Conservation (phyloP, 129 eudicot species). For the Tagetes patula region DNA sequence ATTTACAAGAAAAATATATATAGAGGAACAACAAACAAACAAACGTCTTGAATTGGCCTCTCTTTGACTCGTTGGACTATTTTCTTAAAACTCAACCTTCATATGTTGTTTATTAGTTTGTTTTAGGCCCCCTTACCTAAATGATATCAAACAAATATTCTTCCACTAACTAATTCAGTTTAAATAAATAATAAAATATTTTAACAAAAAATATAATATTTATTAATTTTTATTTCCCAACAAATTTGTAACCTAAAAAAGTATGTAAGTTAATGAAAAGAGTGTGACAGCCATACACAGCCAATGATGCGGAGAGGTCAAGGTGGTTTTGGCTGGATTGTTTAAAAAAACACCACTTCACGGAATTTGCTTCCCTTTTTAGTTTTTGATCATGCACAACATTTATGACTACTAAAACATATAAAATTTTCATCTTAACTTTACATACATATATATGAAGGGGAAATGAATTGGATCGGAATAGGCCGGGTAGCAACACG, state of each 20-base stretch:
- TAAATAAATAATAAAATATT: neutral
- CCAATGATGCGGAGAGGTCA: neutral
- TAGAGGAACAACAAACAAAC: too few relatives aligned
- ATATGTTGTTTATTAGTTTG: neutral
- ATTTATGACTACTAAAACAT: too few relatives aligned
- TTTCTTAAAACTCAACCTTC: neutral
- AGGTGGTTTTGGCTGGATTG: neutral
- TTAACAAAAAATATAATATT: neutral
- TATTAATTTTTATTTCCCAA: neutral
- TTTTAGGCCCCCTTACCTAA: constrained; percentile 1
- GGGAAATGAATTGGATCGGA: too few relatives aligned
- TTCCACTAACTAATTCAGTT: neutral
- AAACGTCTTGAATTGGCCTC: neutral
- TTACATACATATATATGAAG: too few relatives aligned
- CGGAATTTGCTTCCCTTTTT: too few relatives aligned
- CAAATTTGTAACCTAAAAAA: neutral
- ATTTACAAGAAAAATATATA: too few relatives aligned
- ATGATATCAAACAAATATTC: neutral
- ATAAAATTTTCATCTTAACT: too few relatives aligned
- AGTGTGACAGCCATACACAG: neutral
- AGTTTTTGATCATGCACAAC: too few relatives aligned
- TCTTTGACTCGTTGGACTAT: neutral
- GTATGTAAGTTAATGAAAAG: neutral
- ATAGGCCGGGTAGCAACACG: too few relatives aligned
- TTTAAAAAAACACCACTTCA: too few relatives aligned